Conservation (phyloP, 257 asterid genomes). For the Asclepias syriaca region DNA sequence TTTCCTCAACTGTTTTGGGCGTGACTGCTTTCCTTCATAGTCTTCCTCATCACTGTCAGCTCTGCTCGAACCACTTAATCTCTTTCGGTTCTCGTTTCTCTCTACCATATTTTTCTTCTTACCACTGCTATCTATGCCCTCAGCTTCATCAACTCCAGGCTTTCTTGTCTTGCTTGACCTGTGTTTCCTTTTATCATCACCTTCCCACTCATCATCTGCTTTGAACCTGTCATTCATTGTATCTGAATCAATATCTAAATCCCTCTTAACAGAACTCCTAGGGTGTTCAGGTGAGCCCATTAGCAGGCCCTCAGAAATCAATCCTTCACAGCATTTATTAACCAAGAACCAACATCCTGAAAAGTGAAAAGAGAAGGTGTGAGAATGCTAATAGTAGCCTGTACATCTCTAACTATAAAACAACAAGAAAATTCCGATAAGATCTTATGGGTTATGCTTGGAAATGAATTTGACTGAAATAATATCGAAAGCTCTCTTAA, state of each 20-base stretch:
- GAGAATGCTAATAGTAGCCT: not conserved
- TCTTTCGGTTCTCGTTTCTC: constrained; percentile 71
- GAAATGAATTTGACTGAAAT: not conserved
- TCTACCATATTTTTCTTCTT: constrained; percentile 52
- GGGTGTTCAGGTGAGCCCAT: constrained; percentile 71
- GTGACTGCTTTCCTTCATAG: constrained; percentile 52
- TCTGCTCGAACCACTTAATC: constrained; percentile 51
- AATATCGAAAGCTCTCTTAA: not conserved
- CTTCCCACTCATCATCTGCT: constrained; percentile 61
- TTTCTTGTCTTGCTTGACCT: constrained; percentile 54
- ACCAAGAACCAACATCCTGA: constrained; percentile 13
- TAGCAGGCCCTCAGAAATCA: constrained; percentile 23
- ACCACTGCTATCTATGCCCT: constrained; percentile 54
- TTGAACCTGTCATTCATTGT: constrained; percentile 54
- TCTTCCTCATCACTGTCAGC: constrained; percentile 73
- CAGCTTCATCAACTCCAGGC: constrained; percentile 55
- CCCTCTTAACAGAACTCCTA: constrained; percentile 46
- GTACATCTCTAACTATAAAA: not conserved
- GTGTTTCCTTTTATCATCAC: constrained; percentile 49
- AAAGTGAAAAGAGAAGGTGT: not conserved
- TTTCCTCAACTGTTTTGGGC: constrained; percentile 56
- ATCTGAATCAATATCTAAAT: constrained; percentile 59
- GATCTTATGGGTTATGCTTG: not conserved
- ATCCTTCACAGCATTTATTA: not conserved
- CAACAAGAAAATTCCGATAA: not conserved